Evolutionary conservation across 768 basidiomycete genomes (phyloP), one percentile per base, ranked within the genome.

Genomic region (Baorangia bicolor): DNA sequence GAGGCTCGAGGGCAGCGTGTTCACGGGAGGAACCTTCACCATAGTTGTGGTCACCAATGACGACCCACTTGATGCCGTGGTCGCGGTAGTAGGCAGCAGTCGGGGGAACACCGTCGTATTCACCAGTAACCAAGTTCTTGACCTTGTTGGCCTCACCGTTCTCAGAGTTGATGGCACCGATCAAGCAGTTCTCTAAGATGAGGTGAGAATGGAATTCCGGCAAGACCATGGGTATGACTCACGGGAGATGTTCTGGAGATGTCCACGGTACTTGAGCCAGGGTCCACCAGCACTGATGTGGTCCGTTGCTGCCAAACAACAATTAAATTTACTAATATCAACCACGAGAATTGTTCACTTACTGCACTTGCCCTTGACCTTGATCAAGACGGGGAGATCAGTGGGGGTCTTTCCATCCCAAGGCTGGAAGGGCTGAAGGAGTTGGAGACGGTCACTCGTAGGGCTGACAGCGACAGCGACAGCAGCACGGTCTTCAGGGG

Each of bases 351-450:
- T 14, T 2, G 42, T 28, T 25, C 37, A 85, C 88, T 73, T 70
- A 89, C 87, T 99, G 90, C 97, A 99, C 81, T 99, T 99, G 83
- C 96, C 96, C 79, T 86, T 82, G 63, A 92, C 97, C 84, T 99
- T 99, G 83, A 99, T 99, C 70, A 99, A 79, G 59, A 99, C 80
- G 11, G 96, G 96, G 60, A 95, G 82, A 64, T 92, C 89, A 53
- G 81, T 77, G 45, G 94, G 90, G 39, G 92, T 87, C 84, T 97
- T 89, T 51, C 95, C 94, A 74, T 96, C 84, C 94, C 94, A 98
- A 27, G 90, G 80, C 68, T 79, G 66, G 86, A 99, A 99, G 30
- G 97, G 92, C 72, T 85, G 75, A 51, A 96, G 78, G 33, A 94
- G 82, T 75, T 97, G 94, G 51, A 98, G 88, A 77, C 94, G 92